Base-by-base conservation (phyloP, 306 rosid genomes). In the Glycine soja region DNA sequence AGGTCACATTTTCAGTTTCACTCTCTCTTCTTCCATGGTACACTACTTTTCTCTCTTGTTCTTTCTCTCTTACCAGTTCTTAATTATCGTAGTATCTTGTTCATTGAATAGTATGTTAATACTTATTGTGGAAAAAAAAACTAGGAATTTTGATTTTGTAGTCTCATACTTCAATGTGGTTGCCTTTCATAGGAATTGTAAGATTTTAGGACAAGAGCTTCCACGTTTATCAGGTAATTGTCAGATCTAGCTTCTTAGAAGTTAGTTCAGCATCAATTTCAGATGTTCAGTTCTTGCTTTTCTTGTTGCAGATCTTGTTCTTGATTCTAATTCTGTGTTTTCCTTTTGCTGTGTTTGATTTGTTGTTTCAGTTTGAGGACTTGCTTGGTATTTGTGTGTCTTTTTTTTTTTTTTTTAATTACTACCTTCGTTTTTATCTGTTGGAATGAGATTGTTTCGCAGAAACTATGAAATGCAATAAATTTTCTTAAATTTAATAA, bases 221-320 rank as follows among this genome's bases (percentile, higher is more conserved):
- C 48, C 56, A 67, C 85, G 75, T 84, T 91, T 80, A 50, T 76
- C 61, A 36, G 86, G 95, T 89, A 84, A 75, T 76, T 80, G 81
- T 68, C 87, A 88, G 93, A 91, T 91, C 95, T 91, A 89, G 86
- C 75, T 15, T 58, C 53, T 30, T 19, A 69, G 40, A 24, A 18
- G 58, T 51, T 19, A 16, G 4, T 58, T 32, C 9, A 63, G 56
- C 43, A 42, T 11, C 68, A 38, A 45, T 69, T 76, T 78, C 9
- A n/a, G 59, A 30, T 38, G 36, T 36, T 36, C 5, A 36, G 40
- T 4, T 36, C 5, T 36, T 36, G 40, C 40, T 3, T 36, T 36
- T 3, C 5, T 36, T 36, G 40, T 36, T 36, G 40, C 40, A 36
- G 40, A 36, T 36, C 40, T 36, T 36, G 40, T 75, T 70, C 61